Evolutionary conservation across 202 grass and related monocot genomes (phyloP), one percentile per base, ranked within the genome.

Genomic region (Saccharum hybrid): DNA sequence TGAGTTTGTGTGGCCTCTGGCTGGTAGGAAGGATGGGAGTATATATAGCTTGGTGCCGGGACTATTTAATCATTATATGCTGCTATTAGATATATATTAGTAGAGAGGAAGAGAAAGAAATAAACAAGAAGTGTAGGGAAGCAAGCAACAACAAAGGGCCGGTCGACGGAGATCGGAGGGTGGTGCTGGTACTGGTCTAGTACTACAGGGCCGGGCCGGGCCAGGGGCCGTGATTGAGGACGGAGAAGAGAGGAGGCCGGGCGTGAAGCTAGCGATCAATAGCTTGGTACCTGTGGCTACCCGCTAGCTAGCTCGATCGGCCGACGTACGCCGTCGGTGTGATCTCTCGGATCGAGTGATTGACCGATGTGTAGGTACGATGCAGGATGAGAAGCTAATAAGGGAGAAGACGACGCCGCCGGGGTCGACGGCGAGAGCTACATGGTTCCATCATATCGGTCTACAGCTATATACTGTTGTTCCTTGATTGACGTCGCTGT

Each of bases 11-110:
- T 80, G 79, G 60, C 14, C 61, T 63, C 28, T 59, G 81, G 71
- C 51, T 45, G 68, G 75, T 75, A 63, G 60, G 74, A 74, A 63
- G 74, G 79, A 63, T 41, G 61, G 39, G 57, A 42, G 77, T 74
- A 68, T 82, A 90, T 90, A 86, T 74, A 89, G 84, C 88, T 84
- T 75, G 78, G 59, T n/a, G 68, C 57, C 37, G 7, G 14, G 78
- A 80, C 26, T n/a, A n/a, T n/a, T 85, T 75, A 71, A 61, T 59
- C 23, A 33, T 70, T 41, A 43, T 37, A 10, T 57, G 52, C 21
- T 9, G 2, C 0, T 57, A 21, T 1, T 56, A 56, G 1, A n/a
- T 19, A 19, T n/a, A 76, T 26, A n/a, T n/a, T n/a, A n/a, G n/a
- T 26, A 82, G 37, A 63, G 6, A 26, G 73, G 26, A 34, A 4